Base-by-base conservation (phyloP, 2,329 filamentous ascomycete species). In the Xylariomycetidae sp. region DNA sequence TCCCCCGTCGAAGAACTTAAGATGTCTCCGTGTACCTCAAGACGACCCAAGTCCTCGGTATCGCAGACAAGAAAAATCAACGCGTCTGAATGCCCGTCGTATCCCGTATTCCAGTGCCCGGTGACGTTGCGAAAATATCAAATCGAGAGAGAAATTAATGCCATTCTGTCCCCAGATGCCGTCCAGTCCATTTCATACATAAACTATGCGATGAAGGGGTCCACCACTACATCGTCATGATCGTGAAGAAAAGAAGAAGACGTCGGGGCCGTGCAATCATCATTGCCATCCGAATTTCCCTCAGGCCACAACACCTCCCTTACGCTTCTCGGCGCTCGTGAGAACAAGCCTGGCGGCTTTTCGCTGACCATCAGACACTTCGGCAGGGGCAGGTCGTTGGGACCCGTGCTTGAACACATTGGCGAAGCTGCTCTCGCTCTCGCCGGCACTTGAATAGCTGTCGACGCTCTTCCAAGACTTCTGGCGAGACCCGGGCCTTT, bases 281-380 rank as follows among this genome's bases (percentile, higher is more conserved):
- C 37, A 54, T 42, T 47, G 37, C 44, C 50, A 41, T 22, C 29
- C 19, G 38, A 44, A 31, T 30, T 28, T 26, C 23, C 30, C 39
- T 48, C 45, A 57, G 26, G 51, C 50, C n/a, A 42, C 46, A 12
- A 37, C 29, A 45, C 60, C 54, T 62, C 76, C 83, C 73, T 88
- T 94, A 62, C 88, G 85, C 77, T 94, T 95, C 70, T 94, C 88
- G 42, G 81, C 84, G 59, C 82, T 89, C 47, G 85, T 89, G 47
- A 96, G 74, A 47, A 96, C 84, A 56, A 95, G 78, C 72, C 88
- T 83, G 34, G 88, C 84, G 49, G 84, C 85, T 70, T 83, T 89
- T 63, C 88, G 86, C 63, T 87, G 80, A 38, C 74, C 70, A 44
- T 76, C 72, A 32, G 63, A 61, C 26, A 66, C 66, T 50, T 79